Conservation (phyloP, 257 asterid species). For the Eustoma russellianum region DNA sequence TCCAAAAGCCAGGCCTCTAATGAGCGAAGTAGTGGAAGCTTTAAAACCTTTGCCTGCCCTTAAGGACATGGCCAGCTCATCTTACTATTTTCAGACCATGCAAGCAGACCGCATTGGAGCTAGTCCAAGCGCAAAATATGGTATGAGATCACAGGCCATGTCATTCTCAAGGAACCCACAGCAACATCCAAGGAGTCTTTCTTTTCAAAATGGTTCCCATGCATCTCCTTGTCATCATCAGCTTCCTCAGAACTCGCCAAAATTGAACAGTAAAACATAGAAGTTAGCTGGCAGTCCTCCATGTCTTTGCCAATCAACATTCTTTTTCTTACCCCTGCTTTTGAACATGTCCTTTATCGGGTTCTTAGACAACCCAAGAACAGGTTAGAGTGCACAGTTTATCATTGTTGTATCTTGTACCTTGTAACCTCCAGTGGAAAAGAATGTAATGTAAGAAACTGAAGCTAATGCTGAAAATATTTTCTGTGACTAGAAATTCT, state of each 20-base stretch:
- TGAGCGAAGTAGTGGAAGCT: slow-evolving; percentile 89
- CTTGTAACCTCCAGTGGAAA: slow-evolving; percentile 23
- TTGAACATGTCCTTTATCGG: slow-evolving; percentile 22
- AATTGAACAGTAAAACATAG: slow-evolving; percentile 57
- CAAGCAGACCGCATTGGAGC: slow-evolving; percentile 60
- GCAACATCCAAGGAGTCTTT: slow-evolving; percentile 55
- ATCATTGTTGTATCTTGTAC: slow-evolving; percentile 17
- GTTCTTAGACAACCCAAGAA: slow-evolving; percentile 18
- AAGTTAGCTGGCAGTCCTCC: slow-evolving; percentile 6
- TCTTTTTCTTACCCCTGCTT: slow-evolving; percentile 20
- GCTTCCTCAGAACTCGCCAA: slow-evolving; percentile 60
- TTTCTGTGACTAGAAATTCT: slow-evolving; percentile 5
- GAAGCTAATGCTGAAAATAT: slow-evolving; percentile 26
- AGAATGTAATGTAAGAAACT: slow-evolving; percentile 33
- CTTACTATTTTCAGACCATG: slow-evolving; percentile 68
- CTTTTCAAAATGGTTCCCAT: slow-evolving; percentile 55
- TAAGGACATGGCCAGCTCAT: slow-evolving; percentile 94
- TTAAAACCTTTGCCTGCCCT: slow-evolving; percentile 79
- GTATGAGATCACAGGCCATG: slow-evolving; percentile 39
- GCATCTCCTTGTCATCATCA: slow-evolving; percentile 69
- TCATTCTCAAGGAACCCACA: slow-evolving; percentile 47
- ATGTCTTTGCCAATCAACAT: slow-evolving; percentile 14
- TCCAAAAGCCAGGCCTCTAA: slow-evolving; percentile 67
- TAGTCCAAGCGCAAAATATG: slow-evolving; percentile 43
- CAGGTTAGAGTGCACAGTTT: slow-evolving; percentile 20